Percentiles rank a stretch among this genome's conserved stretches.
These are phyloP conservation scores for Choricystis sp. DNA, from an alignment of 139 green algal genomes.

Conservation along the genomic window DNA sequence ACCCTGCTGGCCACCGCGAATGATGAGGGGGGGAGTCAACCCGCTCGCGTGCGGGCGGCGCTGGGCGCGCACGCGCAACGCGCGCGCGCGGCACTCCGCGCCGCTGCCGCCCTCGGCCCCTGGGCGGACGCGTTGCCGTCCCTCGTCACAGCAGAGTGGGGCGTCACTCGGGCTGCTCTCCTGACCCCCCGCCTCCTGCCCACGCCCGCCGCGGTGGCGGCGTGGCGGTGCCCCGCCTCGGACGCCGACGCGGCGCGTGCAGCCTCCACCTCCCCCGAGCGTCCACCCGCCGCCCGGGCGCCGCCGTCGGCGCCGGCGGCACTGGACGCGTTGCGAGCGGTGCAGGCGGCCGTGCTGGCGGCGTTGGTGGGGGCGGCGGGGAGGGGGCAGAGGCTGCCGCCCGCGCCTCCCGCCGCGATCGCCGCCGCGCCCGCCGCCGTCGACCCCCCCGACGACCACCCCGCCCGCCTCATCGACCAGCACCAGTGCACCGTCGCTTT, in stretches of 20 bases:
- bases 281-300: too few relatives aligned
- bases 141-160: neutral
- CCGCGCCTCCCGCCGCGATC: neutral
- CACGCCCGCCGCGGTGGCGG: too few relatives aligned
- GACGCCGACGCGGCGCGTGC: neutral
- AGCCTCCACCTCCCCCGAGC: too few relatives aligned
- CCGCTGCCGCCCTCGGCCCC: too few relatives aligned
- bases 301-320: too few relatives aligned
- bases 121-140: neutral
- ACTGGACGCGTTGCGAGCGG: neutral
- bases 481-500: neutral
- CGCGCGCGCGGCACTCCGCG: too few relatives aligned
- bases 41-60: too few relatives aligned
- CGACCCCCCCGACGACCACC: too few relatives aligned
- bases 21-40: too few relatives aligned
- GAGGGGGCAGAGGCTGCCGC: neutral
- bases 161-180: neutral
- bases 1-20: neutral
- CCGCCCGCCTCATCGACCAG: too few relatives aligned
- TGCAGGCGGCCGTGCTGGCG: neutral
- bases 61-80: too few relatives aligned
- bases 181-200: neutral
- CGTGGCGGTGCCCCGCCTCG: neutral
- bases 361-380: neutral
- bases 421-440: too few relatives aligned